These are phyloP conservation scores for Rhizopogon rudus DNA, from an alignment of 768 basidiomycete species.

Conservation along the genomic window DNA sequence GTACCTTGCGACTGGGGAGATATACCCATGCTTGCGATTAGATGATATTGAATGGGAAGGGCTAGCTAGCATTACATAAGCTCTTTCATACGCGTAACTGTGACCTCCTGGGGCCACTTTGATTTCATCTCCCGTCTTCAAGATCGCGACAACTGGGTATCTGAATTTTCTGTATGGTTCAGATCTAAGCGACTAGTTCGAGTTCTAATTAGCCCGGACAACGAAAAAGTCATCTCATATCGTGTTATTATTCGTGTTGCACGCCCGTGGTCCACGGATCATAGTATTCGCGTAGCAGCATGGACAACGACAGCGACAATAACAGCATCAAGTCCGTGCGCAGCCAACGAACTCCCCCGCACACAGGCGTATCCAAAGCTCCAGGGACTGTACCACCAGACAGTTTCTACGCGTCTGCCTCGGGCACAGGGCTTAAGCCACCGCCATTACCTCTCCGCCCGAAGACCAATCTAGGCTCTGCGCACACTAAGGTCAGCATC, in stretches of 20 bases:
- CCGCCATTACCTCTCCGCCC: slow-evolving; percentile 32
- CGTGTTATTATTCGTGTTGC: background rate
- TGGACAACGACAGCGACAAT: slow-evolving; percentile 34
- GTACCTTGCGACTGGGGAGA: too few species aligned
- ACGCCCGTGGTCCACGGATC: background rate
- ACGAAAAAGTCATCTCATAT: background rate
- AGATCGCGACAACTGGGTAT: slow-evolving; percentile 2
- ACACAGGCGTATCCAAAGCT: slow-evolving; percentile 34
- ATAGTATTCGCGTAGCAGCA: slow-evolving; percentile 14
- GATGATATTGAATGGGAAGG: slow-evolving; percentile 1
- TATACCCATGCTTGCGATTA: too few species aligned
- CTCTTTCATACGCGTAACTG: background rate
- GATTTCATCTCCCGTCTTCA: slow-evolving; percentile 8
- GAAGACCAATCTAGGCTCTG: slow-evolving; percentile 26
- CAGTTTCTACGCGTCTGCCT: slow-evolving; percentile 23
- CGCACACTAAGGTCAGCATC: slow-evolving; percentile 29
- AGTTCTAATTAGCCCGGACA: background rate
- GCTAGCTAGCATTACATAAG: slow-evolving; percentile 22
- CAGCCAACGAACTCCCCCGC: slow-evolving; percentile 32
- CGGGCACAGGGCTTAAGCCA: slow-evolving; percentile 11
- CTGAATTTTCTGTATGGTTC: slow-evolving; percentile 5
- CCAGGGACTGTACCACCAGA: slow-evolving; percentile 22
- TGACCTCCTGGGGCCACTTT: background rate
- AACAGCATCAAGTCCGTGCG: slow-evolving; percentile 25
- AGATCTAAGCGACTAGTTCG: slow-evolving; percentile 7